Base-by-base conservation (phyloP, 257 asterid species). In the Nicotiana tomentosiformis region DNA sequence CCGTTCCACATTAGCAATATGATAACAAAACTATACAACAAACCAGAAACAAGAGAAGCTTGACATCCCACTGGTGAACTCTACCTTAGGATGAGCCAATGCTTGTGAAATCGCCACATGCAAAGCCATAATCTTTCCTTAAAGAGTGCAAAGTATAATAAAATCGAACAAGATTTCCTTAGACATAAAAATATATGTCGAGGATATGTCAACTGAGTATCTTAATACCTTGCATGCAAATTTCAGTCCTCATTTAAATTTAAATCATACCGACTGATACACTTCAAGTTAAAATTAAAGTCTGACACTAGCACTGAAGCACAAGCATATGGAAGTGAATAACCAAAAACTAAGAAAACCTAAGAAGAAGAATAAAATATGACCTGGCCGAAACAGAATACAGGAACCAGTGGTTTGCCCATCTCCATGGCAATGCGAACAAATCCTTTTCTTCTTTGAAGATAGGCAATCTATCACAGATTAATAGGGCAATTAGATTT, bases 311-410 rank as follows among this genome's bases (percentile, higher is more conserved):
- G 8, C 43, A 26, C 12, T 17, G 3, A 51, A 26, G 46, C 64
- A 76, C 64, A 76, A 51, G 26, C 7, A 74, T 2, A 23, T 74
- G 23, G 66, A 51, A 17, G 78, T 18, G 20, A 56, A 20, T 65
- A 57, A 37, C n/a, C 1, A 6, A 49, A 68, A 62, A 68, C 46
- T 17, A 66, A 4, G 10, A 26, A 68, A 84, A 33, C 30, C 53
- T 30, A 77, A 14, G 74, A 68, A 14, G 74, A 68, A 16, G 83
- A 65, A 83, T 32, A 11, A 72, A 77, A 76, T 68, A 37, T 60
- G 74, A 96, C 99, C 98, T 96, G 99, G 69, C 98, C 98, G 83
- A 93, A 94, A 95, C 96, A 90, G 90, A 96, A 96, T 90, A 94
- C 98, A 58, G 99, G 99, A 84, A 96, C 99, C 84, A 96, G 87